Conservation (phyloP, 148 eudicot species). For the Fagopyrum esculentum region DNA sequence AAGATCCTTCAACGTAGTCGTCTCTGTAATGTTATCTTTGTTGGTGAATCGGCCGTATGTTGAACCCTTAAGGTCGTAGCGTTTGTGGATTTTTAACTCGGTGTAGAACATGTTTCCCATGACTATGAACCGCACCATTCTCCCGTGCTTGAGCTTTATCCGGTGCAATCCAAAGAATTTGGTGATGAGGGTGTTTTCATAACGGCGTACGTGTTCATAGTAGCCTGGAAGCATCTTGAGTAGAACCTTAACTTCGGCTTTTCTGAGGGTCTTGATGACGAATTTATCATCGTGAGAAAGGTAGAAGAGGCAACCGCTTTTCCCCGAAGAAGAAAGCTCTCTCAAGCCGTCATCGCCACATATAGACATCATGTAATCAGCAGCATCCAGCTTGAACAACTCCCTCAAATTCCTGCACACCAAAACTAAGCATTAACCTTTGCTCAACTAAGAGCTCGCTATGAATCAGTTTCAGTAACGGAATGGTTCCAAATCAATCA, state of each 20-base stretch:
- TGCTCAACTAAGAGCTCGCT: no score
- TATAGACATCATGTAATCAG: slow-evolving; percentile 99
- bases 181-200: slow-evolving; percentile 78
- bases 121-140: slow-evolving; percentile 90
- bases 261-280: slow-evolving; percentile 80
- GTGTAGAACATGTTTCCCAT: slow-evolving; percentile 99
- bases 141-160: slow-evolving; percentile 48
- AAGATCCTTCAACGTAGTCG: slow-evolving; percentile 77
- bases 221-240: slow-evolving; percentile 61
- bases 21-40: slow-evolving; percentile 47
- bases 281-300: slow-evolving; percentile 89
- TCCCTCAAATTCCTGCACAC: slow-evolving; percentile 98
- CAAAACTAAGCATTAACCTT: slow-evolving; percentile 19
- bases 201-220: slow-evolving; percentile 42
- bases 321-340: slow-evolving; percentile 83
- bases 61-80: slow-evolving; percentile 94
- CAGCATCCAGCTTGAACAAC: slow-evolving; percentile 92
- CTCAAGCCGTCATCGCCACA: slow-evolving; percentile 94
- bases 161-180: slow-evolving; percentile 90
- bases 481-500: no score
- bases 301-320: slow-evolving; percentile 94
- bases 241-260: slow-evolving; percentile 77
- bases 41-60: slow-evolving; percentile 64
- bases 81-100: slow-evolving; percentile 80
- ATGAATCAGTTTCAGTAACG: no score